phyloP scores from a whole-genome alignment of 2,329 filamentous ascomycete species.

The Triangularia verruculosa region DNA sequence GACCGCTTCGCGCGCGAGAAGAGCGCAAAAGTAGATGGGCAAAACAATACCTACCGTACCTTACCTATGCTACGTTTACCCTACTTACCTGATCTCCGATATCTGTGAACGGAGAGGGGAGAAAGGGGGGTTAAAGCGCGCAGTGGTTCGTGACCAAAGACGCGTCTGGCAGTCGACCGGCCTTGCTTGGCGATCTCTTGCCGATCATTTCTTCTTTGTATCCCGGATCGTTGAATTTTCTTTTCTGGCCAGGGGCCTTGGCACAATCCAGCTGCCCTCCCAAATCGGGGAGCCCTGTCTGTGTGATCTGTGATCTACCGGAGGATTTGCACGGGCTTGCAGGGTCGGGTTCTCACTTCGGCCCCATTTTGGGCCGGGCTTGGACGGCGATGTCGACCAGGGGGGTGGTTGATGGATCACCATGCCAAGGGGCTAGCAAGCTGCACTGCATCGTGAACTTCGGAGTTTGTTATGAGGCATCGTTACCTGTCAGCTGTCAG shows the following conservation, averaged over 20 bases:
- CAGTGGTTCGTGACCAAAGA: background rate
- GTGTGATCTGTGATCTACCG: constrained; percentile 16
- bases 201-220: constrained; percentile 18
- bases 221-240: background rate
- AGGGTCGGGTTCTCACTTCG: background rate
- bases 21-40: background rate
- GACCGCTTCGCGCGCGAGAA: background rate
- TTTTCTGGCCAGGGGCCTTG: background rate
- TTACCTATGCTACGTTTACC: constrained; percentile 11
- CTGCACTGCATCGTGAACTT: background rate
- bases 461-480: background rate
- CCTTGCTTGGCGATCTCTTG: constrained; percentile 20
- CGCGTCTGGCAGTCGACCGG: constrained; percentile 7
- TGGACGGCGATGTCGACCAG: background rate
- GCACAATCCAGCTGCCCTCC: constrained; percentile 2
- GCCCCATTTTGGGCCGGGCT: constrained; percentile 7
- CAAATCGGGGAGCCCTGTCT: constrained; percentile 10
- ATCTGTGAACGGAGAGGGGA: background rate
- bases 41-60: no score
- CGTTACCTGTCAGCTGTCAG: background rate
- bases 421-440: background rate
- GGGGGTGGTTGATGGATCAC: background rate
- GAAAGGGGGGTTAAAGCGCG: constrained; percentile 14
- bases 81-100: constrained; percentile 1
- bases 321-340: constrained; percentile 8